Evolutionary conservation across 2,329 filamentous ascomycete species (phyloP).

Genomic region (Phialocephala sp.): DNA sequence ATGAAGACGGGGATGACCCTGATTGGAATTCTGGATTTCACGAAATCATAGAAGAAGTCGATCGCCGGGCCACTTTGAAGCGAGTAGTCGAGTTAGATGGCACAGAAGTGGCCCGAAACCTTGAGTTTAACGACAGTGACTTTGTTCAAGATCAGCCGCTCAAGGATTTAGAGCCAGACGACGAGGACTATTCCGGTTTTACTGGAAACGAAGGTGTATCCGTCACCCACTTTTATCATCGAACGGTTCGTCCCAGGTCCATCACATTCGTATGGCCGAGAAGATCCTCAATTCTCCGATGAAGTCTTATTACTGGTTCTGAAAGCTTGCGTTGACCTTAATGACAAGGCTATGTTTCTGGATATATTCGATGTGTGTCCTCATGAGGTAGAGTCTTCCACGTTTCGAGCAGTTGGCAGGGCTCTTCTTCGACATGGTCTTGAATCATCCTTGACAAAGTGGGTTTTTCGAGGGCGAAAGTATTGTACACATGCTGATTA

Average conservation of each 20-base stretch:
- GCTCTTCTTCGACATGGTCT: conserved; percentile 17
- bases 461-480: conserved; percentile 9
- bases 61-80: conserved; percentile 9
- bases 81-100: conserved; percentile 29
- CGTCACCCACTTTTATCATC: conserved; percentile 29
- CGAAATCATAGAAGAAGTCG: conserved; percentile 19
- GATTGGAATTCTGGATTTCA: conserved; percentile 6
- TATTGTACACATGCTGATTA: not conserved
- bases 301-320: not conserved
- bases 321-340: conserved; percentile 14
- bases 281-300: not conserved
- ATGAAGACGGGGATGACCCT: conserved; percentile 15
- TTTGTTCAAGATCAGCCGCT: conserved; percentile 25
- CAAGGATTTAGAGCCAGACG: conserved; percentile 24
- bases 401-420: conserved; percentile 12
- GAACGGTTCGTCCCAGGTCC: conserved; percentile 20
- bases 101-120: conserved; percentile 20
- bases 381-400: conserved; percentile 7
- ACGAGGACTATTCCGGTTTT: conserved; percentile 28
- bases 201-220: conserved; percentile 30
- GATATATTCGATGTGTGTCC: conserved; percentile 11
- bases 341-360: conserved; percentile 13
- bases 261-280: not conserved
- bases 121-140: conserved; percentile 21
- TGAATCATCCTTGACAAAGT: conserved; percentile 16